These are phyloP conservation scores for Gossypium gossypioides DNA, from an alignment of 441 rosid genomes.

Conservation along the genomic window DNA sequence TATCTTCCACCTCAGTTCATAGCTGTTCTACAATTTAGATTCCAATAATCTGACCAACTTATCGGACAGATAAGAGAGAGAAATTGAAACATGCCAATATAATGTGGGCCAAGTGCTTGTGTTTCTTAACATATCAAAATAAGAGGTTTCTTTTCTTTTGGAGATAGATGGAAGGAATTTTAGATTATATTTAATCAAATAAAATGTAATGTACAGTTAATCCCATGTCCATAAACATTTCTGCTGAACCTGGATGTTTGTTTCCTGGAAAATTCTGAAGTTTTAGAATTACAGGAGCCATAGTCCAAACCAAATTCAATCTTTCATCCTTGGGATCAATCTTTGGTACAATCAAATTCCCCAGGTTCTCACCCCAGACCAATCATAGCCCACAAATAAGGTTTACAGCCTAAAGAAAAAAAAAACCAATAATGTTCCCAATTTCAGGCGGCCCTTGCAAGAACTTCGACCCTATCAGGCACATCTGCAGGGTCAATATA, in stretches of 20 bases:
- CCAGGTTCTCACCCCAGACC: neutral
- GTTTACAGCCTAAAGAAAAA: neutral
- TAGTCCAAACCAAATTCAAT: neutral
- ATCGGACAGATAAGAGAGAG: neutral
- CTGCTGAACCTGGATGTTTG: neutral
- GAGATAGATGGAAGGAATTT: neutral
- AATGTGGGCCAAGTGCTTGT: neutral
- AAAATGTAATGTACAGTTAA: neutral
- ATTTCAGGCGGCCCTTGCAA: conserved; percentile 72
- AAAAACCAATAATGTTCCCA: neutral
- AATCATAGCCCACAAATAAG: neutral
- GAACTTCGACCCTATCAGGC: conserved; percentile 41
- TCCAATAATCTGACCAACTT: neutral
- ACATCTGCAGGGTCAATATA: conserved; percentile 42
- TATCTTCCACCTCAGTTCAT: neutral
- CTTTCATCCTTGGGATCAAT: neutral
- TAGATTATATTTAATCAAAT: neutral
- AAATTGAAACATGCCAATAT: neutral
- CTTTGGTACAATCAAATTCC: neutral
- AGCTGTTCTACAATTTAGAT: neutral
- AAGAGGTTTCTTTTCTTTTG: neutral
- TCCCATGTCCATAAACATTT: neutral
- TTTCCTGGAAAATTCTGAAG: neutral
- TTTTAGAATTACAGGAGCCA: neutral
- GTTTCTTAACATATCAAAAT: neutral